Evolutionary conservation across 1,284 basidiomycete species (phyloP).

Genomic region (Bjerkandera adusta): DNA sequence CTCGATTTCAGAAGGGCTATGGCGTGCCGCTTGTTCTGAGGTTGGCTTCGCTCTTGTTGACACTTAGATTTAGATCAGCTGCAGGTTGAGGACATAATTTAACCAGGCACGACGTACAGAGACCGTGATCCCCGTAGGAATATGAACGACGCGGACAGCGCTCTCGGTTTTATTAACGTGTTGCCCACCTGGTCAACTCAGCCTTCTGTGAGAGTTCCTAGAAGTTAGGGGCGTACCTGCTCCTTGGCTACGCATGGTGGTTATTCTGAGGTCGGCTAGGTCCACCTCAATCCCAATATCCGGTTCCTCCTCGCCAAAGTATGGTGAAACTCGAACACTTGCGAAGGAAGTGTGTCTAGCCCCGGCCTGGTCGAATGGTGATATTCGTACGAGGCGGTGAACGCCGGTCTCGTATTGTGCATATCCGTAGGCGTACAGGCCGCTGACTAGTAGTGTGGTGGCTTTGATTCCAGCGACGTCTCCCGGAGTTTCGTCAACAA

Average conservation of each 20-base stretch:
- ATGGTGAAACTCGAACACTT: slow-evolving; percentile 19
- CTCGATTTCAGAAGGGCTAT: slow-evolving; percentile 19
- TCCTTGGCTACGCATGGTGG: slow-evolving; percentile 16
- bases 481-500: slow-evolving; percentile 15
- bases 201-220: background rate
- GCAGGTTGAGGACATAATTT: background rate
- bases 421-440: slow-evolving; percentile 20
- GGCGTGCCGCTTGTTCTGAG: slow-evolving; percentile 14
- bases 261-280: slow-evolving; percentile 17
- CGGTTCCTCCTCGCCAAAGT: slow-evolving; percentile 17
- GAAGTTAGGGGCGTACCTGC: slow-evolving; percentile 12
- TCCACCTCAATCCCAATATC: slow-evolving; percentile 14
- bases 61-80: slow-evolving; percentile 11
- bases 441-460: slow-evolving; percentile 17
- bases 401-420: slow-evolving; percentile 22
- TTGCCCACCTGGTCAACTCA: slow-evolving; percentile 11
- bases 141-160: slow-evolving; percentile 19
- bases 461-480: slow-evolving; percentile 16
- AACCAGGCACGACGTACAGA: slow-evolving; percentile 11
- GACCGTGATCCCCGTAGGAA: slow-evolving; percentile 19
- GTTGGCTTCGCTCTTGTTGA: slow-evolving; percentile 16
- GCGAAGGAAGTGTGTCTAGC: slow-evolving; percentile 17
- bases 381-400: slow-evolving; percentile 17
- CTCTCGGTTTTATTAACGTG: slow-evolving; percentile 15
- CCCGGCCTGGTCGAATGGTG: slow-evolving; percentile 13